These are phyloP conservation scores for Blastobotrys illinoisensis DNA, from an alignment of 1,139 yeast genomes.

Conservation along the genomic window DNA sequence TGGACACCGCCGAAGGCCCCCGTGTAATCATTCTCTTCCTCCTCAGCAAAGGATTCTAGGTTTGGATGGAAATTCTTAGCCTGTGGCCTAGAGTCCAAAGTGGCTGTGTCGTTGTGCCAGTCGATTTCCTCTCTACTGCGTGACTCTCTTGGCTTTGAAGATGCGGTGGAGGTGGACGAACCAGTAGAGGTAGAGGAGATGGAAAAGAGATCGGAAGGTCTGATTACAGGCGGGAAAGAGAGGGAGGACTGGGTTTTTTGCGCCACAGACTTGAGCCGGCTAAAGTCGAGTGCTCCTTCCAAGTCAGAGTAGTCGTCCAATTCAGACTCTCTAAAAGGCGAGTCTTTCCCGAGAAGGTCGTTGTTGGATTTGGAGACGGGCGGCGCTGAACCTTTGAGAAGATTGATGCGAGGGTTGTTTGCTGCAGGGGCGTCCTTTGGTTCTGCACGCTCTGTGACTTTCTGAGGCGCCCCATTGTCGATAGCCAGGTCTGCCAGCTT, in stretches of 20 bases:
- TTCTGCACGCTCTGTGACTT: neutral
- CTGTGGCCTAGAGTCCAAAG: neutral
- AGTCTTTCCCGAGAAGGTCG: slow-evolving; percentile 13
- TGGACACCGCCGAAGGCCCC: neutral
- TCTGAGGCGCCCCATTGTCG: neutral
- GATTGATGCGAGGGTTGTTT: neutral
- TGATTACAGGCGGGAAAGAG: slow-evolving; percentile 8
- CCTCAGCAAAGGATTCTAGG: neutral
- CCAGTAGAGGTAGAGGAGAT: neutral
- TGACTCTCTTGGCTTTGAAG: neutral
- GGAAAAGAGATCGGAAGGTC: slow-evolving; percentile 9
- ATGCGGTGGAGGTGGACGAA: neutral
- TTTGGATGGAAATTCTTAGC: neutral
- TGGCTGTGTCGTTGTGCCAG: neutral
- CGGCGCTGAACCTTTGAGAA: neutral
- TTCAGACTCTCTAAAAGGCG: slow-evolving; percentile 20
- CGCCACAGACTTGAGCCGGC: slow-evolving; percentile 13
- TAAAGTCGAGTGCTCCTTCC: slow-evolving; percentile 25
- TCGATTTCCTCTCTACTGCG: neutral
- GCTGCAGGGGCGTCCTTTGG: neutral
- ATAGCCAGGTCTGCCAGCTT: slow-evolving; percentile 8
- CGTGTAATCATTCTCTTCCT: neutral
- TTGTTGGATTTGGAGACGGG: too few relatives aligned
- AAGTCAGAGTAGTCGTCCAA: slow-evolving; percentile 27
- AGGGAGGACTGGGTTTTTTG: slow-evolving; percentile 4